Evolutionary conservation across 2,329 filamentous ascomycete species (phyloP).

Genomic region (Aspergillus intermedius): DNA sequence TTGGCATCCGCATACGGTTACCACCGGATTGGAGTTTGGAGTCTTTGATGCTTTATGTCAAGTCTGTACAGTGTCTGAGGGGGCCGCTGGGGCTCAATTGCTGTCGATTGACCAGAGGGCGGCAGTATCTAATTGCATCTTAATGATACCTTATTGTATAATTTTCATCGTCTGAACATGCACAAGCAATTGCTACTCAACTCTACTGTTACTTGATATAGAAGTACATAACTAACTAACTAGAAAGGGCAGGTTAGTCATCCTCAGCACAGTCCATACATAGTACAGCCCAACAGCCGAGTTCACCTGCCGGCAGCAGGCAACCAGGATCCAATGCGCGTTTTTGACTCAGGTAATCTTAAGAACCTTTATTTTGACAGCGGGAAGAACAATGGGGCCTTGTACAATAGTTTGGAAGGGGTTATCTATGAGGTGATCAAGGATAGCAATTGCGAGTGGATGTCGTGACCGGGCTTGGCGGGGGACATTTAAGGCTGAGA

Average conservation of each 20-base stretch:
- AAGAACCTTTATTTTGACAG: background rate
- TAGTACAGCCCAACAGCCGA: background rate
- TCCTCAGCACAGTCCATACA: background rate
- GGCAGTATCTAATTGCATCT: background rate
- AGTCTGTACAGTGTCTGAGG: background rate
- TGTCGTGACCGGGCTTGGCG: conserved; percentile 15
- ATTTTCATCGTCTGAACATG: too few relatives aligned
- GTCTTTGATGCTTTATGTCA: conserved; percentile 1
- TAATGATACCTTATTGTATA: background rate
- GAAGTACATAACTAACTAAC: too few relatives aligned
- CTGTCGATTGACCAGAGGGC: background rate
- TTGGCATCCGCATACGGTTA: conserved; percentile 10
- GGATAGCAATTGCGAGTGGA: conserved; percentile 23
- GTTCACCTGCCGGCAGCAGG: background rate
- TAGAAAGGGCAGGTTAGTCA: background rate
- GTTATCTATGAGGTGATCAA: conserved; percentile 26
- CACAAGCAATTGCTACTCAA: too few relatives aligned
- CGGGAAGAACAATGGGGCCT: background rate
- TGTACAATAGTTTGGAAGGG: too few relatives aligned
- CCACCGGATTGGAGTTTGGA: conserved; percentile 17
- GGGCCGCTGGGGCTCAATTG: background rate
- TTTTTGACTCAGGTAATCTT: conserved; percentile 18
- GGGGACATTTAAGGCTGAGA: conserved; percentile 17
- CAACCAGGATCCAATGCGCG: background rate
- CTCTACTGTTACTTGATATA: too few relatives aligned